A percentile compares a stretch with the other conserved stretches of the same genome.
Conservation (phyloP, 2,329 filamentous ascomycete species). For the Fusarium tuaranense region DNA sequence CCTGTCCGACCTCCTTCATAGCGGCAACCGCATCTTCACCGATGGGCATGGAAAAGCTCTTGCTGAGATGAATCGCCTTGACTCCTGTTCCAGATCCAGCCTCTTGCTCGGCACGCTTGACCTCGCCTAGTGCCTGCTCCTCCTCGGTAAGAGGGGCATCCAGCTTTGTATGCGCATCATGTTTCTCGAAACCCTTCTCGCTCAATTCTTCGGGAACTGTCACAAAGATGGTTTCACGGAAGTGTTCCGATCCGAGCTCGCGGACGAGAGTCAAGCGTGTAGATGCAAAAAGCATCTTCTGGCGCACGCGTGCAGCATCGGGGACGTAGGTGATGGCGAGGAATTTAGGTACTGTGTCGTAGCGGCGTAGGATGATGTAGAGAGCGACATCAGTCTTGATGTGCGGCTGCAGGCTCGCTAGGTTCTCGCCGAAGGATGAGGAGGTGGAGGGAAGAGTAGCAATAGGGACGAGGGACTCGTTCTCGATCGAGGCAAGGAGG, state of each 20-base stretch:
- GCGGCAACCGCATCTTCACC: slow-evolving; percentile 73
- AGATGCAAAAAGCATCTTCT: slow-evolving; percentile 88
- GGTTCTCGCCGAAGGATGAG: slow-evolving; percentile 72
- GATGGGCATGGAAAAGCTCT: slow-evolving; percentile 68
- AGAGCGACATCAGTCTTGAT: slow-evolving; percentile 75
- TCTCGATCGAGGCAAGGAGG: slow-evolving; percentile 76
- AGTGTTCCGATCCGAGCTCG: slow-evolving; percentile 83
- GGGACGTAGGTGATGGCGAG: slow-evolving; percentile 83
- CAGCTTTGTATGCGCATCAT: slow-evolving; percentile 74
- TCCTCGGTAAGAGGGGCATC: slow-evolving; percentile 83
- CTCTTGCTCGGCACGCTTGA: slow-evolving; percentile 80
- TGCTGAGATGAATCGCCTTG: slow-evolving; percentile 70
- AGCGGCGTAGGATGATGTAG: slow-evolving; percentile 80
- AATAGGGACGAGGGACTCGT: slow-evolving; percentile 75
- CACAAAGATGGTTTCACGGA: slow-evolving; percentile 80
- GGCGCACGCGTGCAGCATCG: slow-evolving; percentile 80
- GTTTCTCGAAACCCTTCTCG: slow-evolving; percentile 75
- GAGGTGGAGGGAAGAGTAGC: slow-evolving; percentile 64
- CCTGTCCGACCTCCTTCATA: slow-evolving; percentile 67
- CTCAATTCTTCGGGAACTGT: slow-evolving; percentile 78
- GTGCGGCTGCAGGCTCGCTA: slow-evolving; percentile 70
- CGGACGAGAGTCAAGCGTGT: slow-evolving; percentile 81
- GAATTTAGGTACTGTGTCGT: slow-evolving; percentile 68
- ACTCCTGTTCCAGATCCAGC: slow-evolving; percentile 75
- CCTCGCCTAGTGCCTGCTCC: slow-evolving; percentile 76